phyloP scores from a whole-genome alignment of 2,329 filamentous ascomycete genomes.

The Knufia fluminis region DNA sequence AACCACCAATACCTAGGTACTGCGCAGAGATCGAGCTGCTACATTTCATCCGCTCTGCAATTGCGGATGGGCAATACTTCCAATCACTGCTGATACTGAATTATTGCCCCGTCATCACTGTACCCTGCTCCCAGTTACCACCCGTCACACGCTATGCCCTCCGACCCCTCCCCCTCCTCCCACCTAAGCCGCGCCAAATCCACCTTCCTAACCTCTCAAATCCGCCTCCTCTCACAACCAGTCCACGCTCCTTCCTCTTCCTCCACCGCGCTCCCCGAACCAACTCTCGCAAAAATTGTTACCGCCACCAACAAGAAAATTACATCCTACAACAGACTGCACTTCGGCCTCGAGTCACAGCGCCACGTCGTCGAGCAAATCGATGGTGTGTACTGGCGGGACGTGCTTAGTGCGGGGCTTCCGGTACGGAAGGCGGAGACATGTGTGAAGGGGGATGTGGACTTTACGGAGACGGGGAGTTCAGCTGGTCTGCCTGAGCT shows the following conservation, averaged over 20 bases:
- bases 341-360: constrained; percentile 46
- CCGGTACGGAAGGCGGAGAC: constrained; percentile 11
- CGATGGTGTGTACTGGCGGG: constrained; percentile 46
- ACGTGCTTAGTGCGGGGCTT: constrained; percentile 31
- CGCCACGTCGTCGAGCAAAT: constrained; percentile 49
- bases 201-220: constrained; percentile 5
- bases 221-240: constrained; percentile 5
- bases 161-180: background rate
- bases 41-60: too few species aligned
- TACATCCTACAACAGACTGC: constrained; percentile 44
- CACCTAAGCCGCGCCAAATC: background rate
- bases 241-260: background rate
- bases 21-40: too few species aligned
- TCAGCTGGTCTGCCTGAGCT: background rate
- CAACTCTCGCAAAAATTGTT: background rate
- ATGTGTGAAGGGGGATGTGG: constrained; percentile 31
- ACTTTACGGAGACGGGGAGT: constrained; percentile 33
- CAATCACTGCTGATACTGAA: too few species aligned
- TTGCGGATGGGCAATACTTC: too few species aligned
- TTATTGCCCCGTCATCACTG: too few species aligned
- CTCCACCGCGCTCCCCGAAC: background rate
- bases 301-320: constrained; percentile 41
- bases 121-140: too few species aligned
- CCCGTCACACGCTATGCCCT: too few species aligned
- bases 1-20: too few species aligned